Conservation (phyloP, 179 eudicot species). For the Spinacia oleracea region DNA sequence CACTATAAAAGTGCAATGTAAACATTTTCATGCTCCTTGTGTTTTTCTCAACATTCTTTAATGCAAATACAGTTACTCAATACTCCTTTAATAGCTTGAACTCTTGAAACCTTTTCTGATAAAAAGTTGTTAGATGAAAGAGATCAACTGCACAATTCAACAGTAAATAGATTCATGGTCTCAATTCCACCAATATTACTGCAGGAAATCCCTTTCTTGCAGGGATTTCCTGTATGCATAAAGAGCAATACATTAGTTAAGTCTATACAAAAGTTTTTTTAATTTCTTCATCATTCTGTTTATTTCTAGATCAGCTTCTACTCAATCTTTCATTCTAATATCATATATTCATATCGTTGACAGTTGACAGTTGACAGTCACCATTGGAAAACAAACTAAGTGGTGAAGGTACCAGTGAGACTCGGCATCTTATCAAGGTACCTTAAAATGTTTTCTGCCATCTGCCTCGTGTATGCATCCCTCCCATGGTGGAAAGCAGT, state of each 20-base stretch:
- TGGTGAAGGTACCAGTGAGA: slow-evolving; percentile 38
- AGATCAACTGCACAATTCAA: background rate
- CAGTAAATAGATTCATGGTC: background rate
- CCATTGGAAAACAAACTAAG: slow-evolving; percentile 2
- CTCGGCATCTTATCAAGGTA: slow-evolving; percentile 68
- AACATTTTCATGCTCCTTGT: background rate
- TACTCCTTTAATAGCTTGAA: background rate
- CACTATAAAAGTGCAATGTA: background rate
- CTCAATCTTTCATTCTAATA: background rate
- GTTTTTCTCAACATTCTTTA: background rate
- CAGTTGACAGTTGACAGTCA: background rate
- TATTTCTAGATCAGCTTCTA: slow-evolving; percentile 6
- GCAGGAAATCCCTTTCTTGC: background rate
- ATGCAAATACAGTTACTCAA: background rate
- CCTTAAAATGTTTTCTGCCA: slow-evolving; percentile 78
- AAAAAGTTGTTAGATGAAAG: background rate
- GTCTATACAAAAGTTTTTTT: background rate
- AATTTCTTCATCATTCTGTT: slow-evolving; percentile 9
- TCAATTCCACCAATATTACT: background rate
- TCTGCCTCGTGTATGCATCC: slow-evolving; percentile 66
- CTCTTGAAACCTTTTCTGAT: background rate
- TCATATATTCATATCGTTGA: no score
- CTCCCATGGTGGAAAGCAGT: slow-evolving; percentile 81
- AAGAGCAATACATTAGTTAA: background rate
- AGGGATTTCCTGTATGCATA: slow-evolving; percentile 2